These are phyloP conservation scores for Bruguiera sexangula DNA, from an alignment of 345 rosid species.

Conservation along the genomic window DNA sequence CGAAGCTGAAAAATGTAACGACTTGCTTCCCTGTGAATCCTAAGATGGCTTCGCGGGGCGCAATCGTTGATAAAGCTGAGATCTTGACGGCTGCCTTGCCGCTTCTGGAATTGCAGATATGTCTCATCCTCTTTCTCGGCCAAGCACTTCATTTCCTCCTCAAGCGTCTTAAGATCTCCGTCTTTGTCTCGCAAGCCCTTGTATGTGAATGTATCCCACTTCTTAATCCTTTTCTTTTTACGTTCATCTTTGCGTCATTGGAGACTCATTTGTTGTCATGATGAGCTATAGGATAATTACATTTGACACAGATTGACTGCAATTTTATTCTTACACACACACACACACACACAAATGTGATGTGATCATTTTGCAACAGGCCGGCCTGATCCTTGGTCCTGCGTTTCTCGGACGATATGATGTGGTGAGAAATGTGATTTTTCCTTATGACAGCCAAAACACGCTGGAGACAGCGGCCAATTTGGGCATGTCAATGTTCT, in stretches of 20 bases:
- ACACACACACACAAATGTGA: too few species aligned
- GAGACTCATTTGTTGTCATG: background rate
- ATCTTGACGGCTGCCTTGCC: conserved; percentile 1
- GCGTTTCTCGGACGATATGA: conserved; percentile 21
- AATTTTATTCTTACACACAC: too few species aligned
- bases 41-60: background rate
- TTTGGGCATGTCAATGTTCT: conserved; percentile 27
- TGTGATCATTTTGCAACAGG: conserved; percentile 16
- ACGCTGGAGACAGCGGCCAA: conserved; percentile 10
- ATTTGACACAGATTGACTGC: background rate
- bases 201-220: conserved; percentile 3
- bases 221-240: background rate
- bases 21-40: background rate
- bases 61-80: background rate
- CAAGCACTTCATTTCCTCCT: conserved; percentile 10
- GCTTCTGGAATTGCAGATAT: conserved; percentile 13
- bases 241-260: background rate
- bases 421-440: background rate
- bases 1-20: too few species aligned
- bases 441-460: conserved; percentile 19
- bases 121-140: conserved; percentile 3
- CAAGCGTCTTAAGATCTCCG: background rate
- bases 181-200: conserved; percentile 8
- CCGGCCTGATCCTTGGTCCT: conserved; percentile 35
- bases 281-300: too few species aligned